Conservation (phyloP, 2,329 filamentous ascomycete species). For the Beauveria australis region DNA sequence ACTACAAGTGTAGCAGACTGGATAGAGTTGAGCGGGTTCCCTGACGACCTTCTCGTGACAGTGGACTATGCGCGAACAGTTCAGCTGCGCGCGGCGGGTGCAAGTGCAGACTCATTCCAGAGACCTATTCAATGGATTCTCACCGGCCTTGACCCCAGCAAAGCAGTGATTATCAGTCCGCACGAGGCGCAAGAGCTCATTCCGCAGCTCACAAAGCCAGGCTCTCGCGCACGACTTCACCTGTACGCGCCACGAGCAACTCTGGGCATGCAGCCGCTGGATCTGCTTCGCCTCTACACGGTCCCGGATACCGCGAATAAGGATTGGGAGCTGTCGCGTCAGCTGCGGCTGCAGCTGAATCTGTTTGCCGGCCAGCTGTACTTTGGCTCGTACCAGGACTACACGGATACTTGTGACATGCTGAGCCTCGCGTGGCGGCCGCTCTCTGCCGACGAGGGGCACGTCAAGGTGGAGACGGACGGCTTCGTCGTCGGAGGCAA, state of each 20-base stretch:
- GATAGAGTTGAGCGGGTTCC: neutral
- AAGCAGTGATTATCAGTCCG: conserved; percentile 50
- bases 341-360: conserved; percentile 35
- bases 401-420: conserved; percentile 40
- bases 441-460: conserved; percentile 16
- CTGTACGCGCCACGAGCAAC: conserved; percentile 29
- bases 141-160: neutral
- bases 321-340: neutral
- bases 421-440: conserved; percentile 37
- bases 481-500: conserved; percentile 24
- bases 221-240: conserved; percentile 32
- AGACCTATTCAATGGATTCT: conserved; percentile 3
- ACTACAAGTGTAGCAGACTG: neutral
- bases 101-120: neutral
- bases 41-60: neutral
- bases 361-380: conserved; percentile 64
- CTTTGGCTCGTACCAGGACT: conserved; percentile 45
- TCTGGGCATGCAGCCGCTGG: neutral
- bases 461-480: conserved; percentile 13
- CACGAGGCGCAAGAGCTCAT: conserved; percentile 49
- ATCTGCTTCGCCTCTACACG: neutral
- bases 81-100: neutral
- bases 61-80: neutral
- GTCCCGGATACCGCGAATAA: neutral
- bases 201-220: conserved; percentile 23